A percentile compares a stretch with the other conserved stretches of the same genome.
These are phyloP conservation scores for Sutorius australiensis DNA, from an alignment of 768 basidiomycete genomes.

Conservation along the genomic window DNA sequence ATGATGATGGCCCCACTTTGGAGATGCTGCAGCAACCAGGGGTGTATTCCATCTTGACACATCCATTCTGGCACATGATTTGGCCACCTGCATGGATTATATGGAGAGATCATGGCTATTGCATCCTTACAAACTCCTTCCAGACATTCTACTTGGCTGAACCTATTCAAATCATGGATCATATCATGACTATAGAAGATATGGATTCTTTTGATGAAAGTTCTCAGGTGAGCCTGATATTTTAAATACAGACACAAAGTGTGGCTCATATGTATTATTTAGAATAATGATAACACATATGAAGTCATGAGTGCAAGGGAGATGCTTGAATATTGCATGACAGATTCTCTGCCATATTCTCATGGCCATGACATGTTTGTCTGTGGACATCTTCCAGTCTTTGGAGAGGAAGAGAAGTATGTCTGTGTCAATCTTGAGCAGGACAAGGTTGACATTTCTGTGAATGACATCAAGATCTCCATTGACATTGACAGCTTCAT, in stretches of 20 bases:
- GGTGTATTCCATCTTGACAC: background rate
- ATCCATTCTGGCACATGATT: background rate
- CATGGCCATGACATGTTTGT: background rate
- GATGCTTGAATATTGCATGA: too few relatives aligned
- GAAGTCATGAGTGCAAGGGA: too few relatives aligned
- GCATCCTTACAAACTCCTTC: slow-evolving; percentile 1
- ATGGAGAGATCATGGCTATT: slow-evolving; percentile 10
- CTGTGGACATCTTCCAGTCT: background rate
- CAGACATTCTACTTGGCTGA: slow-evolving; percentile 5
- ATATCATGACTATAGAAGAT: too few relatives aligned
- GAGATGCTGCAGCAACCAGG: slow-evolving; percentile 7
- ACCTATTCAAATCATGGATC: background rate
- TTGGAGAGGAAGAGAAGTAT: background rate
- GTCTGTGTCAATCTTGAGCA: background rate
- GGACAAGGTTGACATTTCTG: background rate
- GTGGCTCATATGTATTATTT: too few relatives aligned
- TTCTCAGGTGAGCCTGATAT: too few relatives aligned
- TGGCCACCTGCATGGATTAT: slow-evolving; percentile 3
- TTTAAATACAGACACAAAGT: too few relatives aligned
- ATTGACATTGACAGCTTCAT: slow-evolving; percentile 7
- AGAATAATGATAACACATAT: too few relatives aligned
- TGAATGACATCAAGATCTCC: background rate
- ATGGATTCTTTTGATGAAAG: too few relatives aligned
- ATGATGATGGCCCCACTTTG: slow-evolving; percentile 7
- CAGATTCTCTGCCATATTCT: too few relatives aligned